A percentile compares a stretch with the other conserved stretches of the same genome.
These are phyloP conservation scores for Penicillium verhagenii DNA, from an alignment of 495 filamentous ascomycete species.

Conservation along the genomic window DNA sequence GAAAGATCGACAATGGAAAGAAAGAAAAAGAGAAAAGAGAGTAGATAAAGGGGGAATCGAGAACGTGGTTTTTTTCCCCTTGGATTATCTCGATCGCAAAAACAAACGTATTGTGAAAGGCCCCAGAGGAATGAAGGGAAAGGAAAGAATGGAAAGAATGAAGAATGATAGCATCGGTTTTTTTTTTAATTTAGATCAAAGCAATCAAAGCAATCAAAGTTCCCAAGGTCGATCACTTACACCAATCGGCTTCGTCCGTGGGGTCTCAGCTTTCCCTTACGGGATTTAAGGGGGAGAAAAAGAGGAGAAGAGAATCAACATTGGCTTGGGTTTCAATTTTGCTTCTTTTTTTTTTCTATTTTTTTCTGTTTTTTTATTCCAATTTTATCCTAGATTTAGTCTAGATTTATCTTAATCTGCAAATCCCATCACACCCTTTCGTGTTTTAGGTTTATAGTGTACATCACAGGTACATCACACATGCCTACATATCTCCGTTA, in stretches of 20 bases:
- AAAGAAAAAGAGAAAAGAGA: neutral
- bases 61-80: too few relatives aligned
- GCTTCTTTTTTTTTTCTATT: too few relatives aligned
- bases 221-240: neutral
- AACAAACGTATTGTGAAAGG: neutral
- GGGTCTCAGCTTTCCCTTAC: constrained; percentile 19
- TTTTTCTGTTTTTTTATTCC: too few relatives aligned
- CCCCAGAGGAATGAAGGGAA: constrained; percentile 12
- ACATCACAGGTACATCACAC: too few relatives aligned
- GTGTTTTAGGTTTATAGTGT: too few relatives aligned
- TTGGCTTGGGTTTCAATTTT: too few relatives aligned
- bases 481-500: too few relatives aligned
- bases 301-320: neutral
- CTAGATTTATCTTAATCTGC: too few relatives aligned
- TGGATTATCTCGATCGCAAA: neutral
- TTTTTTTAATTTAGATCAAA: too few relatives aligned
- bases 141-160: constrained; percentile 15
- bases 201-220: too few relatives aligned
- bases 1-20: neutral
- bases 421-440: too few relatives aligned
- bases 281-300: neutral
- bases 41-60: neutral
- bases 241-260: constrained; percentile 27
- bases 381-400: too few relatives aligned
- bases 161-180: constrained; percentile 8